phyloP scores from a whole-genome alignment of 352 stramenopile species.

The Phytophthora cactorum region DNA sequence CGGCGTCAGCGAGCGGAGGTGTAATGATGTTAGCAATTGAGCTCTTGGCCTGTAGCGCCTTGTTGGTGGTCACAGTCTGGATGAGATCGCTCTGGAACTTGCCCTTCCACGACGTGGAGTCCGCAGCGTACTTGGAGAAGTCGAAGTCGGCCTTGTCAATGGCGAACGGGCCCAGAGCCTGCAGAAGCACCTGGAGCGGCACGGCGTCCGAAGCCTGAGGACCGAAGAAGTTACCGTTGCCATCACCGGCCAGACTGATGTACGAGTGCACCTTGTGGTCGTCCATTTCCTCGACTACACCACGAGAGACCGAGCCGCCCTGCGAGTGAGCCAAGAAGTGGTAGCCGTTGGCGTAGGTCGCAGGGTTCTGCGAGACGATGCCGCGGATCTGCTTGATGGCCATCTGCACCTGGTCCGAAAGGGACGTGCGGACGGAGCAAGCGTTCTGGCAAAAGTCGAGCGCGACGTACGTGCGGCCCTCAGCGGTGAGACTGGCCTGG shows the following conservation, averaged over 20 bases:
- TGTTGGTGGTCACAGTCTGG: conserved; percentile 31
- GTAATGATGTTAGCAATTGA: conserved; percentile 46
- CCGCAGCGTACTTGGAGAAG: conserved; percentile 44
- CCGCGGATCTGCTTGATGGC: conserved; percentile 55
- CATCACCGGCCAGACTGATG: conserved; percentile 53
- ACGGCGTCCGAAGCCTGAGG: conserved; percentile 46
- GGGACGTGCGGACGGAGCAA: conserved; percentile 42
- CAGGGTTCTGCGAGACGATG: conserved; percentile 40
- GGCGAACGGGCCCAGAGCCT: conserved; percentile 42
- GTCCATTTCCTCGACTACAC: conserved; percentile 63
- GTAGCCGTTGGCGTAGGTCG: conserved; percentile 54
- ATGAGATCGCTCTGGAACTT: conserved; percentile 56
- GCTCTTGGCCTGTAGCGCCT: conserved; percentile 35
- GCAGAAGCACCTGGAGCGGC: conserved; percentile 44
- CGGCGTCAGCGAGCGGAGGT: conserved; percentile 32
- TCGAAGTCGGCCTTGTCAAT: conserved; percentile 43
- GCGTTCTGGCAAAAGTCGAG: conserved; percentile 54
- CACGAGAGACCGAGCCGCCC: conserved; percentile 51
- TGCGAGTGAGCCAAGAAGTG: conserved; percentile 64
- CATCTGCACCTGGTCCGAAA: conserved; percentile 52
- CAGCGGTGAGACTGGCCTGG: conserved; percentile 47
- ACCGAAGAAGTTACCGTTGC: conserved; percentile 66
- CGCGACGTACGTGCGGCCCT: conserved; percentile 45
- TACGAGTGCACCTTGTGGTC: conserved; percentile 59
- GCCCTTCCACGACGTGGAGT: conserved; percentile 37